A percentile compares a stretch with the other conserved stretches of the same genome.
Conservation (phyloP, 2,329 filamentous ascomycete genomes). For the Ophiocordyceps robertsii region DNA sequence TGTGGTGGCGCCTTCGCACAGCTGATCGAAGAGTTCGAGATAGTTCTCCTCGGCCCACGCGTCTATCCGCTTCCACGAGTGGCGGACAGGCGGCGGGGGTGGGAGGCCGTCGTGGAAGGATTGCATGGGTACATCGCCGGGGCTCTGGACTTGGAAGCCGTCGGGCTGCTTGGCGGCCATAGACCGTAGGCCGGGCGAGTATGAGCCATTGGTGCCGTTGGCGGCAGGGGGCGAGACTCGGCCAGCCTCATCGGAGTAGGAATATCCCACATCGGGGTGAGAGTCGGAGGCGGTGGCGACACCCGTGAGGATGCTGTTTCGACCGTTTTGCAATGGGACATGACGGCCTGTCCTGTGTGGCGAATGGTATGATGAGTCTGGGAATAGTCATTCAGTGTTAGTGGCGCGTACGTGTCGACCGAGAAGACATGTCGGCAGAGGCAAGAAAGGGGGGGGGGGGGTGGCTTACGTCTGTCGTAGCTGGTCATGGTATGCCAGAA, state of each 20-base stretch:
- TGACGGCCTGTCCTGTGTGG: constrained; percentile 85
- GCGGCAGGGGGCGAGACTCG: constrained; percentile 36
- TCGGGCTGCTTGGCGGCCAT: constrained; percentile 52
- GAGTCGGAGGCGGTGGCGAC: constrained; percentile 85
- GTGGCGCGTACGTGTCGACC: not conserved
- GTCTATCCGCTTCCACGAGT: constrained; percentile 93
- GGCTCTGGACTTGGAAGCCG: constrained; percentile 55
- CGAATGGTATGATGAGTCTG: constrained; percentile 87
- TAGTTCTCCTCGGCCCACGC: constrained; percentile 91
- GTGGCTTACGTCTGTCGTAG: constrained; percentile 51
- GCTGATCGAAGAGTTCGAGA: constrained; percentile 82
- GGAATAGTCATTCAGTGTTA: constrained; percentile 1
- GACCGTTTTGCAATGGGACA: constrained; percentile 72
- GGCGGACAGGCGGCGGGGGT: constrained; percentile 71
- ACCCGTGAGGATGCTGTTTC: constrained; percentile 72
- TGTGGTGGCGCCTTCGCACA: constrained; percentile 79
- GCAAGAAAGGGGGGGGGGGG: not conserved
- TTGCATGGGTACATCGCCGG: constrained; percentile 91
- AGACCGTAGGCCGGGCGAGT: constrained; percentile 85
- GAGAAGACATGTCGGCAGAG: not conserved
- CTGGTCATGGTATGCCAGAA: constrained; percentile 91
- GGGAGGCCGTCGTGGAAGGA: constrained; percentile 85
- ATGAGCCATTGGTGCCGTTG: constrained; percentile 51
- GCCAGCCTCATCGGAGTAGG: constrained; percentile 61
- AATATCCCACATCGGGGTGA: constrained; percentile 65